Base-by-base conservation (phyloP, 208 protist genomes). In the Wallacemonas sp. region DNA sequence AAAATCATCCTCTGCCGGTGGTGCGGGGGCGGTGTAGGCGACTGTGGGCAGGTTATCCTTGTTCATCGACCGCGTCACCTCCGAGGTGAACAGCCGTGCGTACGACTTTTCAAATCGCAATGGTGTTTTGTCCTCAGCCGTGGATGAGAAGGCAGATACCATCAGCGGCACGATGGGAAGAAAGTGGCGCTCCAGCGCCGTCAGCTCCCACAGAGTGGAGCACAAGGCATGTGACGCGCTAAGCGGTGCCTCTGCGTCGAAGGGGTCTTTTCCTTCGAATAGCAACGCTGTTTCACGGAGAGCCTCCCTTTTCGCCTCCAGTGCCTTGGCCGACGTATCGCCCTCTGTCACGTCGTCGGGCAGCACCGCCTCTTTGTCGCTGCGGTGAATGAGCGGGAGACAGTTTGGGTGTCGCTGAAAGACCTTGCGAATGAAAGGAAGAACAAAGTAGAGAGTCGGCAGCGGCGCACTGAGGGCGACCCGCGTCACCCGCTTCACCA, bases 201-300 rank as follows among this genome's bases (percentile, higher is more conserved):
- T 89, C 21, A 97, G 59, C 80, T 97, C 92, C 92, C 92, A 97
- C 53, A 95, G 64, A 6, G 90, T 92, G 11, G 86, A 94, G 59
- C 88, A 68, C 39, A 95, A 58, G 1, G 92, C 92, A 55, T 86
- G 71, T 28, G 84, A 82, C 21, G 62, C 47, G 44, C 68, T 61
- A 34, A 89, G 61, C 26, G 53, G 65, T 0, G 72, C 72, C 39
- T 26, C 59, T 15, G 70, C 74, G 41, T 87, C 72, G 55, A 88
- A 97, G 3, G 92, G 89, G 55, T 97, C 92, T 27, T 77, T 72
- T 19, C 87, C 88, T 9, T 92, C 75, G 63, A 94, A 93, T 26
- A 94, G 79, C 33, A 75, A 42, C 15, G 84, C 84, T 24, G 86
- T 88, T 58, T 84, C 73, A 14, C 60, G 62, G 22, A 66, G 26